A percentile compares a stretch with the other conserved stretches of the same genome.
These are phyloP conservation scores for Claviceps sorghi DNA, from an alignment of 2,329 filamentous ascomycete species.

Conservation along the genomic window DNA sequence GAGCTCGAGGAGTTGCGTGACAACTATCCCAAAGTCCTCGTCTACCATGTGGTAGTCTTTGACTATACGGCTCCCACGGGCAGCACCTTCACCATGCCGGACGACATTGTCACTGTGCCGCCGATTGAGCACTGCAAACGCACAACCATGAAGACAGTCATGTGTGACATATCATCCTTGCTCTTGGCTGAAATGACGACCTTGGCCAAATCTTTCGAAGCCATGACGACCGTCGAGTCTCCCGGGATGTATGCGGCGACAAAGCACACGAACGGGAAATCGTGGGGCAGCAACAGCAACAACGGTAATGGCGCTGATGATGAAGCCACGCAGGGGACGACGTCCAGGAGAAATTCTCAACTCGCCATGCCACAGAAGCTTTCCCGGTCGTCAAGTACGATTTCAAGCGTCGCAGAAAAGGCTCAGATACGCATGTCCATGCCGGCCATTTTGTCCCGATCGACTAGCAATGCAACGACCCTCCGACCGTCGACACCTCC, in stretches of 20 bases:
- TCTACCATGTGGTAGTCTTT: slow-evolving; percentile 69
- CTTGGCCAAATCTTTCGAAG: slow-evolving; percentile 58
- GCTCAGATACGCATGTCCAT: slow-evolving; percentile 64
- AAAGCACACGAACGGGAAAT: slow-evolving; percentile 25
- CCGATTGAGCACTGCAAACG: slow-evolving; percentile 51
- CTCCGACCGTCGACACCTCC: slow-evolving; percentile 36
- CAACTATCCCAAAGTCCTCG: slow-evolving; percentile 58
- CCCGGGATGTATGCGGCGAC: slow-evolving; percentile 40
- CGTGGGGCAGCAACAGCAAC: slow-evolving; percentile 17
- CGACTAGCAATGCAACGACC: slow-evolving; percentile 27
- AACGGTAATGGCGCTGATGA: slow-evolving; percentile 20
- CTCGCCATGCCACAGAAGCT: slow-evolving; percentile 26
- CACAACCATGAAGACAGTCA: slow-evolving; percentile 67
- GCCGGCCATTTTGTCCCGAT: slow-evolving; percentile 46
- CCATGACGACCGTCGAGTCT: slow-evolving; percentile 61
- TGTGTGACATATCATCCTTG: slow-evolving; percentile 64
- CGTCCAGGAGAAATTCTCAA: slow-evolving; percentile 41
- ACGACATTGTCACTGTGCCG: slow-evolving; percentile 59
- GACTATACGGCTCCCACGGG: slow-evolving; percentile 44
- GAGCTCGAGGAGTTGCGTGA: slow-evolving; percentile 59
- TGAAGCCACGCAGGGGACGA: slow-evolving; percentile 6
- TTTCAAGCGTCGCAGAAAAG: slow-evolving; percentile 39
- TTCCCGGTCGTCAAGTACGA: slow-evolving; percentile 41
- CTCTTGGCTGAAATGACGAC: slow-evolving; percentile 63
- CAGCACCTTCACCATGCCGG: slow-evolving; percentile 37